Evolutionary conservation across 2,329 filamentous ascomycete genomes (phyloP), one percentile per base, ranked within the genome.

Genomic region (Nannizzia gypsea): DNA sequence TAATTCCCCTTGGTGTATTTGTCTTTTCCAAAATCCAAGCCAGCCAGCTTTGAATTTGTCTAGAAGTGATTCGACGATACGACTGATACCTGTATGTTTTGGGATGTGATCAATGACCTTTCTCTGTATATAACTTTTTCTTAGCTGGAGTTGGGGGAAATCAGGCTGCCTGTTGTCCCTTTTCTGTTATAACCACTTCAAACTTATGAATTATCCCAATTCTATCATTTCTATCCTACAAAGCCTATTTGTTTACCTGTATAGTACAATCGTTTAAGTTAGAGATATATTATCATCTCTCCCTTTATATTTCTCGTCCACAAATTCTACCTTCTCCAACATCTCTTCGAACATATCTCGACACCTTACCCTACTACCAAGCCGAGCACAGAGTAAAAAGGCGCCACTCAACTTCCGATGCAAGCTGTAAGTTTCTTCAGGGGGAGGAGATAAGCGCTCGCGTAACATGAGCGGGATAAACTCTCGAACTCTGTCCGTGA

Each of bases 401-500:
- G 93, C 95, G 0, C 93, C 93, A 71, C 90, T 96, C 59, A 99
- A 76, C 77, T 99, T 99, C 62, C 93, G 83, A 74, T 99, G 93
- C 68, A 99, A 75, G 71, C 87, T 92, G 70, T 99, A 99, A 58
- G 93, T 99, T 79, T 99, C 93, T 76, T 99, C 95, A 0, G 93
- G 93, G 24, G 95, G 93, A 24, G 93, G 92, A 15, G 89, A 84
- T 20, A 99, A 76, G 38, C 93, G 78, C 77, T 99, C 93, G 60
- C 83, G 83, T 54, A 99, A 80, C 93, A 99, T 99, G 58, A 95
- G 78, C 15, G 93, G 93, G 65, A 99, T 97, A 58, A 95, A 80
- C 2, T 79, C 82, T 68, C 91, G 85, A 60, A 99, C 92, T 50
- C 95, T 82, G 69, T 97, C 91, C 0, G 93, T 99, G 66, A 99